phyloP scores from a whole-genome alignment of 352 stramenopile genomes.

The Phytophthora crassamura region DNA sequence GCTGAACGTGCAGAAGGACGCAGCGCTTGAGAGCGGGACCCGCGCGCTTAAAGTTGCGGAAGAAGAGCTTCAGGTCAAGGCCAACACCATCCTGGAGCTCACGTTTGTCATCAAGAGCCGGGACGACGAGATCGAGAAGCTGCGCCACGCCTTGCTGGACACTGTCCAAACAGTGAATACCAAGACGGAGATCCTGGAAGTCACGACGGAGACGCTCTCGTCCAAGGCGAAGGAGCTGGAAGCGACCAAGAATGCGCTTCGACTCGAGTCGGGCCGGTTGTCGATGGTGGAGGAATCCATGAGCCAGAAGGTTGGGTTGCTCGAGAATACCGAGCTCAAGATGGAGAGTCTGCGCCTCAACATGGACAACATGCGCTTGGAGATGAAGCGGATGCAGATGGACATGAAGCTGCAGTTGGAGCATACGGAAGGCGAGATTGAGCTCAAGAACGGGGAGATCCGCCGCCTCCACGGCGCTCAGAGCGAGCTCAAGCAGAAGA shows the following conservation, averaged over 20 bases:
- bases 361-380: conserved; percentile 60
- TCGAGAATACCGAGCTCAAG: conserved; percentile 72
- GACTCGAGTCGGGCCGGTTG: conserved; percentile 59
- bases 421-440: conserved; percentile 68
- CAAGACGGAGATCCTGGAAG: conserved; percentile 72
- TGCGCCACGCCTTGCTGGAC: conserved; percentile 57
- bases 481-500: conserved; percentile 67
- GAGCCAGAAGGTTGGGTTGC: conserved; percentile 60
- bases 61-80: conserved; percentile 61
- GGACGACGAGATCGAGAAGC: conserved; percentile 71
- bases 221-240: conserved; percentile 72
- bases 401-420: conserved; percentile 79
- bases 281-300: conserved; percentile 71
- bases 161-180: conserved; percentile 60
- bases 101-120: conserved; percentile 80
- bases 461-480: conserved; percentile 54
- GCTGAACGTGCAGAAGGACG: conserved; percentile 21
- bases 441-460: conserved; percentile 79
- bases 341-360: conserved; percentile 68
- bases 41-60: conserved; percentile 37
- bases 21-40: conserved; percentile 34
- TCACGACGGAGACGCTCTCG: conserved; percentile 65
- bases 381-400: conserved; percentile 80
- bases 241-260: conserved; percentile 54
- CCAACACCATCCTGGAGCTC: conserved; percentile 71